Evolutionary conservation across 352 stramenopile genomes (phyloP).

Genomic region (Pythium angustatum): DNA sequence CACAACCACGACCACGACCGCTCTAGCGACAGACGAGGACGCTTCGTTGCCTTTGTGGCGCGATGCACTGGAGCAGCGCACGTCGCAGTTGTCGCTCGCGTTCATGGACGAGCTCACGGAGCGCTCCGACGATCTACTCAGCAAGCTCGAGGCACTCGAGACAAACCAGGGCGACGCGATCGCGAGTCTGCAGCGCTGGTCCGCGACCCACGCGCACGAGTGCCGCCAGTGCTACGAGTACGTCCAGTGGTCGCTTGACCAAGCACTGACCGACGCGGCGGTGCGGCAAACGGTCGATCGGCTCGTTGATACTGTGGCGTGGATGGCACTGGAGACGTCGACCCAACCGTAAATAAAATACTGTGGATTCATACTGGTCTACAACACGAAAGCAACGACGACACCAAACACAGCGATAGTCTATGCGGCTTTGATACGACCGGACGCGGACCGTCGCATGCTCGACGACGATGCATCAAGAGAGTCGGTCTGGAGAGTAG

Average conservation of each 20-base stretch:
- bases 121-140: slow-evolving; percentile 23
- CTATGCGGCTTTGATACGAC: slow-evolving; percentile 27
- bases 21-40: background rate
- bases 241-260: slow-evolving; percentile 44
- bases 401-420: background rate
- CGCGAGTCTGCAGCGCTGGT: slow-evolving; percentile 43
- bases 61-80: background rate
- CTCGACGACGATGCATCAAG: background rate
- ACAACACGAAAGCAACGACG: no score
- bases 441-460: slow-evolving; percentile 30
- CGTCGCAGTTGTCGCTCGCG: slow-evolving; percentile 1
- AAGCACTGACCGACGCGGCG: slow-evolving; percentile 25
- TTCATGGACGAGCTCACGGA: slow-evolving; percentile 23
- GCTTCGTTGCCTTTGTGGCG: background rate
- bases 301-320: slow-evolving; percentile 17
- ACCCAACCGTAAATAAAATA: no score
- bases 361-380: no score
- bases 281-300: slow-evolving; percentile 25
- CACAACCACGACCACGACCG: no score
- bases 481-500: background rate
- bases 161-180: slow-evolving; percentile 21
- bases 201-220: slow-evolving; percentile 42
- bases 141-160: slow-evolving; percentile 23
- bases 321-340: background rate
- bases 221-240: slow-evolving; percentile 60